Evolutionary conservation across 164 flowering plant genomes (phyloP), one percentile per base, ranked within the genome.

Genomic region (Vitis vinifera): DNA sequence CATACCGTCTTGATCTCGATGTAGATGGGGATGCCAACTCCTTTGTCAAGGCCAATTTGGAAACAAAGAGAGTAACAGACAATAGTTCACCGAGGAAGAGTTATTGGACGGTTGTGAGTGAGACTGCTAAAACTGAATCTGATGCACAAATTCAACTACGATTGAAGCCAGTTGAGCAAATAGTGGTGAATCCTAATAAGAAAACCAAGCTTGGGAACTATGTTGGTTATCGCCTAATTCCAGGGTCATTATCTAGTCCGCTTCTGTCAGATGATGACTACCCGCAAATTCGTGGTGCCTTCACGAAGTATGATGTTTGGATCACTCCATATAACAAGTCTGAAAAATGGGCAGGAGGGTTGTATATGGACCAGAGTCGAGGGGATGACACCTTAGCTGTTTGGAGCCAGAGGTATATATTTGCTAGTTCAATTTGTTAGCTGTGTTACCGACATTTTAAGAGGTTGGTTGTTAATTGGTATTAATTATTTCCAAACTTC

Each of bases 1-100:
- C 84, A 1, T 88, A 84, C 76, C 60, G 83, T 70, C 78, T 91
- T 0, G 97, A 91, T 77, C 80, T 91, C 74, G 97, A 89, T 71
- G 29, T 89, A 7, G 94, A 89, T 55, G 90, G 89, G n/a, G 58
- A 61, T 4, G 55, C 17, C 59, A 81, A 81, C 60, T 81, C 84
- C 63, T 77, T 81, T 19, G 74, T 69, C 14, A 73, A 72, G 48
- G 64, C 53, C n/a, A 59, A 68, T 5, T 47, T 81, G 62, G 52
- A 66, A 55, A 75, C 77, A 0, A 60, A 29, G 14, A 31, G 56
- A 62, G 70, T 58, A 7, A 55, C 61, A 3, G 65, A 73, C 68
- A 5, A 8, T 10, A 52, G 10, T 0, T 15, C 63, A 6, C 81
- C 73, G 1, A 75, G 84, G 30, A 77, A 70, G 68, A 81, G 81